Base-by-base conservation (phyloP, 768 basidiomycete genomes). In the Russula earlei region DNA sequence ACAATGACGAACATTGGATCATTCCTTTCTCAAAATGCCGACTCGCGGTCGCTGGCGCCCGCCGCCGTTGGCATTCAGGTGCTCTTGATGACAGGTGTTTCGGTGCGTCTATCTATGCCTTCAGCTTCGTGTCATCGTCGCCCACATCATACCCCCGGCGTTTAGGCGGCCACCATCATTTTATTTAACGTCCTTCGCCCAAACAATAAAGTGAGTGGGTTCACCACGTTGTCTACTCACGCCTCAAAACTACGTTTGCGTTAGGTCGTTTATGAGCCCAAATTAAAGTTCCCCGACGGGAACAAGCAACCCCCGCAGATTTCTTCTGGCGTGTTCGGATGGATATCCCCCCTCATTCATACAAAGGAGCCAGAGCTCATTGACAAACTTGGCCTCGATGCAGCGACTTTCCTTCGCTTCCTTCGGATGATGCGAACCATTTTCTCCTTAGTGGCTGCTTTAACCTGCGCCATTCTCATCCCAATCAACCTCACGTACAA, bases 201-300 rank as follows among this genome's bases (percentile, higher is more conserved):
- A 12, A 82, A 83, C 63, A 94, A 96, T 76, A 91, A 89, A 78
- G 87, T 84, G 65, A 37, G 68, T 64, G 14, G 10, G 43, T 34
- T 5, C 43, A 27, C 40, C 15, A 4, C 46, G 29, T 31, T 31
- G 1, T 48, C 17, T 19, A 34, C 27, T 4, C 20, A 1, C 36
- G 17, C 19, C 31, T 10, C 7, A 34, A 8, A 45, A 40, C 27
- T 17, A 48, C 24, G 38, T 36, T 56, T 25, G 3, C 19, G 31
- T n/a, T 56, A 91, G 91, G 80, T 90, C 59, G 82, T 93, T 56
- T 95, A 95, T 66, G 89, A 92, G 67, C 93, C 91, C 59, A 96
- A 94, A 72, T 82, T 90, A 70, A 94, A 94, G 70, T 94, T 92
- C 67, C 88, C 90, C 65, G 75, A 80, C 57, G 86, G 84, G 40